Evolutionary conservation across 202 grass and related monocot genomes (phyloP).

Genomic region (Setaria italica): DNA sequence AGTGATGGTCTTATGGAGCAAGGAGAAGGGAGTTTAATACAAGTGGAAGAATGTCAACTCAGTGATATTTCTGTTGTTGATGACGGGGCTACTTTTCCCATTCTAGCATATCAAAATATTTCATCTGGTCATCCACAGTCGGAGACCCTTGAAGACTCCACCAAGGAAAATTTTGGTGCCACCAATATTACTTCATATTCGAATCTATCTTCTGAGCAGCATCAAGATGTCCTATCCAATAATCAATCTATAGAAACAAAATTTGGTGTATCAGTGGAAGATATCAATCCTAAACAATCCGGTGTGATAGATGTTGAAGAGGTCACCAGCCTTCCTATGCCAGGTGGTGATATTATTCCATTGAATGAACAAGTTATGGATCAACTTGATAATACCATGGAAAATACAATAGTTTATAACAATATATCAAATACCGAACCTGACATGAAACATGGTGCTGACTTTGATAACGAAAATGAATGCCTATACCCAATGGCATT

Average conservation of each 20-base stretch:
- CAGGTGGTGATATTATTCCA: conserved; percentile 46
- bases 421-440: conserved; percentile 30
- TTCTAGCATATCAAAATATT: conserved; percentile 36
- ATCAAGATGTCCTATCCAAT: conserved; percentile 24
- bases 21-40: conserved; percentile 21
- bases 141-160: conserved; percentile 30
- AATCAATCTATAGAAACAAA: conserved; percentile 29
- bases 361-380: conserved; percentile 56
- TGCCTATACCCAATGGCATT: conserved; percentile 46
- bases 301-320: conserved; percentile 39
- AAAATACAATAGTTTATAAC: conserved; percentile 50
- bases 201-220: conserved; percentile 22
- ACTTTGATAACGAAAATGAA: conserved; percentile 43
- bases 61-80: not conserved
- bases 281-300: conserved; percentile 19
- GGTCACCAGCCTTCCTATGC: conserved; percentile 49
- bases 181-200: conserved; percentile 33
- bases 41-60: conserved; percentile 39
- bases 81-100: conserved; percentile 30
- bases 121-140: conserved; percentile 32
- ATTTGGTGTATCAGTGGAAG: conserved; percentile 25
- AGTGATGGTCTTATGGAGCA: conserved; percentile 34
- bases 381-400: conserved; percentile 28
- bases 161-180: conserved; percentile 29
- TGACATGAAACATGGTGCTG: conserved; percentile 26